Conservation (phyloP, 176 grass and related monocot species). For the Musa schizocarpa region DNA sequence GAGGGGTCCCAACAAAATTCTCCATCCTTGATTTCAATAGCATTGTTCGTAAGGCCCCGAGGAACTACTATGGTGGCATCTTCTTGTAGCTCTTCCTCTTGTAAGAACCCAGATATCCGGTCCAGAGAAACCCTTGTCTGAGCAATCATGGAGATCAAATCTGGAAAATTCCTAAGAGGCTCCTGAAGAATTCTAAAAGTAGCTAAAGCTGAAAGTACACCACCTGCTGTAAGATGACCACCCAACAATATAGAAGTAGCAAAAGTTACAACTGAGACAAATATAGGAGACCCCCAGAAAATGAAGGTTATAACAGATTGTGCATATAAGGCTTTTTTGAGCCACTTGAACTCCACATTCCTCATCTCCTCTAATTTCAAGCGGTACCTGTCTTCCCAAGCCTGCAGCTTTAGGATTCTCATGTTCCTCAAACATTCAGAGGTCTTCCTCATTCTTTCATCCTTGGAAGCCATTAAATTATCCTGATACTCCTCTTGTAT, state of each 20-base stretch:
- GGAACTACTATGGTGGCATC: slow-evolving; percentile 68
- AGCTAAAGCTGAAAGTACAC: slow-evolving; percentile 88
- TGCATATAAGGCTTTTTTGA: slow-evolving; percentile 67
- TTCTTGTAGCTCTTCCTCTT: slow-evolving; percentile 69
- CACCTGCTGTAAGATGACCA: slow-evolving; percentile 75
- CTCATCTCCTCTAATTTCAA: slow-evolving; percentile 83
- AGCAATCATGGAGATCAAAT: slow-evolving; percentile 94
- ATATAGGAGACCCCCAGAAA: slow-evolving; percentile 98
- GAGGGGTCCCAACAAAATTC: slow-evolving; percentile 63
- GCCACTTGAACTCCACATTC: slow-evolving; percentile 79
- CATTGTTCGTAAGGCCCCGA: slow-evolving; percentile 42
- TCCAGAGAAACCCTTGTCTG: slow-evolving; percentile 95
- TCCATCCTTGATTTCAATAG: slow-evolving; percentile 71
- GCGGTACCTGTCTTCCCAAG: slow-evolving; percentile 84
- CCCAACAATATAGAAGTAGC: slow-evolving; percentile 88
- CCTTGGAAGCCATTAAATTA: slow-evolving; percentile 87
- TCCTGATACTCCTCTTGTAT: slow-evolving; percentile 95
- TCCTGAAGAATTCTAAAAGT: slow-evolving; percentile 99
- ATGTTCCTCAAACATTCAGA: slow-evolving; percentile 85
- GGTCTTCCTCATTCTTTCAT: slow-evolving; percentile 96
- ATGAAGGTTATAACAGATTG: slow-evolving; percentile 92
- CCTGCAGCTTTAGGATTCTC: slow-evolving; percentile 87
- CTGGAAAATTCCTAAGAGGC: slow-evolving; percentile 87
- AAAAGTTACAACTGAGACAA: slow-evolving; percentile 79
- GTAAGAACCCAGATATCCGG: slow-evolving; percentile 59